phyloP scores from a whole-genome alignment of 768 basidiomycete species.

The Boletus edulis region DNA sequence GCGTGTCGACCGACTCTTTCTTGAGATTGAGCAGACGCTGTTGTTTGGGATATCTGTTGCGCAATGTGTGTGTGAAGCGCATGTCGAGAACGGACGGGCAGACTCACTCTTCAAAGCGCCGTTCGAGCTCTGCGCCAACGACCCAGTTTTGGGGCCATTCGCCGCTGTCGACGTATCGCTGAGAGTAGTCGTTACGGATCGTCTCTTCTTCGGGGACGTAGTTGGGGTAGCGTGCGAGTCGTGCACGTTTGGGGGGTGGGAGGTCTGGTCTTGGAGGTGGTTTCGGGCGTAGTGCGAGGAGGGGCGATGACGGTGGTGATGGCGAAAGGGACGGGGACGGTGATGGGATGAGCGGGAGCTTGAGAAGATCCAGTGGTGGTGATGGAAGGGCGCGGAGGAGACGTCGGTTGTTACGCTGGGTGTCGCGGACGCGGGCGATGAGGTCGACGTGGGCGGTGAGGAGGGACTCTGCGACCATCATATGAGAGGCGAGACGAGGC shows the following conservation, averaged over 20 bases:
- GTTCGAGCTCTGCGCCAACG: constrained; percentile 82
- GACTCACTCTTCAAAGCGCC: constrained; percentile 90
- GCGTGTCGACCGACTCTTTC: constrained; percentile 66
- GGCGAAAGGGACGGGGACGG: constrained; percentile 50
- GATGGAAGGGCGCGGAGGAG: constrained; percentile 53
- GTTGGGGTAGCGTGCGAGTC: constrained; percentile 67
- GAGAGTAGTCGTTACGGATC: constrained; percentile 92
- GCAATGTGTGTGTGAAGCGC: background rate
- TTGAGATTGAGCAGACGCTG: constrained; percentile 82
- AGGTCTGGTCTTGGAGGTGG: constrained; percentile 45
- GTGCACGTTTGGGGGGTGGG: constrained; percentile 72
- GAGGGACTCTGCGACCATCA: constrained; percentile 55
- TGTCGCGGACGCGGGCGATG: constrained; percentile 49
- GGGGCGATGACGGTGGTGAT: constrained; percentile 49
- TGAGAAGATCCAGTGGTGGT: constrained; percentile 54
- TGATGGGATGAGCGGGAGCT: constrained; percentile 56
- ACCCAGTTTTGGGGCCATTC: constrained; percentile 96
- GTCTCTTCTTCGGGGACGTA: constrained; percentile 95
- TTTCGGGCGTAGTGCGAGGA: constrained; percentile 32
- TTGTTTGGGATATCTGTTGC: constrained; percentile 86
- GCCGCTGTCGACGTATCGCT: constrained; percentile 85
- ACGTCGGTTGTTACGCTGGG: constrained; percentile 57
- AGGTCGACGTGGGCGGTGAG: constrained; percentile 62
- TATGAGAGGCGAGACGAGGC: background rate
- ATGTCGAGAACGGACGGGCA: background rate